Percentiles rank a stretch among this genome's conserved stretches.
Conservation (phyloP, 139 green algal genomes). For the Chlamydomonas urium region DNA sequence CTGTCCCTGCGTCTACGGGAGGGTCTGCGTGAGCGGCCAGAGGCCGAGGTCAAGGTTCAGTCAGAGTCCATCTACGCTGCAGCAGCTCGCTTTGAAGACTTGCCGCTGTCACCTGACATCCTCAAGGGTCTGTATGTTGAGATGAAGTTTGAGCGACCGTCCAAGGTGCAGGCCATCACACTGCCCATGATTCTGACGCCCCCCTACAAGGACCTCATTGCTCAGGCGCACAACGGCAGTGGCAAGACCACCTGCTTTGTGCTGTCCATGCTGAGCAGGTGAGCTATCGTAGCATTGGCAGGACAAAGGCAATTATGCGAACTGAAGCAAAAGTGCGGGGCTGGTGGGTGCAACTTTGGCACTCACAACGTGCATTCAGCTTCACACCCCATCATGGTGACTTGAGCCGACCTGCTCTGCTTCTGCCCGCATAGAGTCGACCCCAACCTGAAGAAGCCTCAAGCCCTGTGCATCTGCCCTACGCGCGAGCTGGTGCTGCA, state of each 20-base stretch:
- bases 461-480: slow-evolving; percentile 96
- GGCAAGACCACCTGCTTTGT: slow-evolving; percentile 99
- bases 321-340: not conserved
- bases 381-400: not conserved
- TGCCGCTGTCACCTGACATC: slow-evolving; percentile 7
- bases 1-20: slow-evolving; percentile 42
- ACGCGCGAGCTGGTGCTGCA: slow-evolving; percentile 94
- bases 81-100: slow-evolving; percentile 9
- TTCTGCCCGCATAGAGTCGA: slow-evolving; percentile 68
- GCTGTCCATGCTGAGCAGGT: slow-evolving; percentile 89
- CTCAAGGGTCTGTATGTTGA: slow-evolving; percentile 85
- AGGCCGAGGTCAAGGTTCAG: slow-evolving; percentile 31
- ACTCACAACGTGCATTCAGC: not conserved
- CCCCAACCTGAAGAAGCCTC: slow-evolving; percentile 54
- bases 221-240: slow-evolving; percentile 94
- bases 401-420: no score
- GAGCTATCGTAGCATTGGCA: not conserved
- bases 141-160: slow-evolving; percentile 98
- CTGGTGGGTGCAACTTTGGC: not conserved
- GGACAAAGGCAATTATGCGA: not conserved
- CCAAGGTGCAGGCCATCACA: slow-evolving; percentile 85
- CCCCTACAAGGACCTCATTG: slow-evolving; percentile 84
- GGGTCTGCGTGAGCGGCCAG: slow-evolving; percentile 31
- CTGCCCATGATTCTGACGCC: slow-evolving; percentile 95
- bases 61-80: slow-evolving; percentile 18